Evolutionary conservation across 306 rosid genomes (phyloP), one percentile per base, ranked within the genome.

Genomic region (Medicago truncatula): DNA sequence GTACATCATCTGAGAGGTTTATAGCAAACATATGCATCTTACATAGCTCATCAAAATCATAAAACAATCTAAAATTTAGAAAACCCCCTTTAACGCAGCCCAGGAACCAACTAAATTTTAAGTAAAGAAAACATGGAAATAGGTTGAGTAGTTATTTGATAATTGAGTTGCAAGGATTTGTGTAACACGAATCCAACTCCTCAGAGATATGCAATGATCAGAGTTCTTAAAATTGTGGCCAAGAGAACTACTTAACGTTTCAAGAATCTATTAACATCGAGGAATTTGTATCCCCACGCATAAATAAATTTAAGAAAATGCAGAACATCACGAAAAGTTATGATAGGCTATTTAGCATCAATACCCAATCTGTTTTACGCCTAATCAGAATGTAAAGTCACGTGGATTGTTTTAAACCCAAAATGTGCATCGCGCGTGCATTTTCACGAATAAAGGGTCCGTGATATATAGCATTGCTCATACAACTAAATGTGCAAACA

Each of bases 41-140:
- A 65, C 57, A 72, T 63, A 64, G 34, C 67, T 16, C 28, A 40
- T 28, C 63, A 36, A 65, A 56, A 50, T 39, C 54, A 44, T 56
- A 9, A 80, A 28, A 34, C 14, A 34, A 4, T 5, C 38, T 34
- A 34, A 34, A 34, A 4, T 5, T 34, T 34, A 34, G 38, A 34
- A 34, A 34, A 34, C 1, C 38, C 6, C 38, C 7, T 0, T 4
- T 34, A 6, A 34, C 7, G 7, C 38, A 34, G 38, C 38, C 38
- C 38, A 34, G 38, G 7, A 34, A 34, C 38, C 38, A 0, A 6
- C 38, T 34, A 34, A 34, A 34, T 4, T 34, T 34, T 31, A 6
- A 31, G 36, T 31, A 31, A 31, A 31, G 36, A 31, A 31, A 31
- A 31, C 36, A 6, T 31, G 36, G 36, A 31, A 31, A 31, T 31